phyloP scores from a whole-genome alignment of 208 protist genomes.

The Acanthamoeba divionensis region DNA sequence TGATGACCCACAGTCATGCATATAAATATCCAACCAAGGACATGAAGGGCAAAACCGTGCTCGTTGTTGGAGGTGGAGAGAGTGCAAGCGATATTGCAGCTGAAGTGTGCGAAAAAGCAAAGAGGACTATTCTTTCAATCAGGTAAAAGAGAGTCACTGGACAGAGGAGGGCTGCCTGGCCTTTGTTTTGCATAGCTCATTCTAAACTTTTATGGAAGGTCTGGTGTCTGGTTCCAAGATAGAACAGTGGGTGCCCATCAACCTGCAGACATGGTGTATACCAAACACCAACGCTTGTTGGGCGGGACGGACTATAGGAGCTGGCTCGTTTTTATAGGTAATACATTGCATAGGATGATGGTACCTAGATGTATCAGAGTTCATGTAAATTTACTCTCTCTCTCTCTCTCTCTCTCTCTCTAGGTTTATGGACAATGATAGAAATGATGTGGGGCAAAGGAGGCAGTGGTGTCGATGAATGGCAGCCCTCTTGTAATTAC shows the following conservation, averaged over 20 bases:
- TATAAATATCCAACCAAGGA: slow-evolving; percentile 36
- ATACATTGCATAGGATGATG: neutral
- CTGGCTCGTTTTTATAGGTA: slow-evolving; percentile 40
- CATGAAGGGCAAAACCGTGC: slow-evolving; percentile 34
- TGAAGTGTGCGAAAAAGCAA: slow-evolving; percentile 32
- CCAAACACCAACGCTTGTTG: slow-evolving; percentile 38
- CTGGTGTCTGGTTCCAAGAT: slow-evolving; percentile 44
- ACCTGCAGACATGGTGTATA: slow-evolving; percentile 39
- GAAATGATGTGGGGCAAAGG: slow-evolving; percentile 52
- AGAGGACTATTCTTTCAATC: slow-evolving; percentile 2
- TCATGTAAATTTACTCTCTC: no score
- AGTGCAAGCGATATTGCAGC: slow-evolving; percentile 31
- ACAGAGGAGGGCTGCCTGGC: no score
- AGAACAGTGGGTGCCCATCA: slow-evolving; percentile 1
- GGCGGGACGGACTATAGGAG: slow-evolving; percentile 34
- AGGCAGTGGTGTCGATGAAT: slow-evolving; percentile 38
- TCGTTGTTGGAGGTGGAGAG: slow-evolving; percentile 31
- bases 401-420: no score
- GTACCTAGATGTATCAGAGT: no score
- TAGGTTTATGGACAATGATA: neutral
- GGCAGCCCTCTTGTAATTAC: slow-evolving; percentile 39
- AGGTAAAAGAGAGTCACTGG: neutral
- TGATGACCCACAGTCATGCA: slow-evolving; percentile 15
- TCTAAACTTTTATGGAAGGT: neutral
- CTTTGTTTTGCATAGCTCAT: no score